phyloP scores from a whole-genome alignment of 495 filamentous ascomycete genomes.

The Aspergillus heteromorphus region DNA sequence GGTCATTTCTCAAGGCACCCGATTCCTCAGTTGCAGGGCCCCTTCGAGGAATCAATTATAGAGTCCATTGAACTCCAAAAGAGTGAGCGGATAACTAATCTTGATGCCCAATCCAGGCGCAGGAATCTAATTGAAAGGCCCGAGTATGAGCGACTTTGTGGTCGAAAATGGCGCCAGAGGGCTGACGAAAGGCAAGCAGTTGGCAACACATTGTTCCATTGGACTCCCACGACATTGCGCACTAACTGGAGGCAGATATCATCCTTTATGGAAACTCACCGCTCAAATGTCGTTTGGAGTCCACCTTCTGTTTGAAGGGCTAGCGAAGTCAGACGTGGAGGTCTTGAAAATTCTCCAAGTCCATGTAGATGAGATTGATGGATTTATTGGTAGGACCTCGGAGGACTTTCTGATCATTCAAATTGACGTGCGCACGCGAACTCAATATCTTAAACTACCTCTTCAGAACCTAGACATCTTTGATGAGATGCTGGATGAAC shows the following conservation, averaged over 20 bases:
- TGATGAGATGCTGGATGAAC: constrained; percentile 82
- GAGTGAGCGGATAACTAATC: constrained; percentile 46
- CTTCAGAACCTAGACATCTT: constrained; percentile 80
- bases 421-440: constrained; percentile 65
- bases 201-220: not conserved
- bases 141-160: constrained; percentile 58
- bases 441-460: constrained; percentile 74
- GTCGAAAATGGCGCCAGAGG: constrained; percentile 67
- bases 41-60: constrained; percentile 86
- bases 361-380: constrained; percentile 91
- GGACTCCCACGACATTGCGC: not conserved
- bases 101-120: constrained; percentile 63
- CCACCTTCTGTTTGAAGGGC: constrained; percentile 75
- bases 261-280: constrained; percentile 84
- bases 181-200: constrained; percentile 47
- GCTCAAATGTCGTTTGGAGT: constrained; percentile 93
- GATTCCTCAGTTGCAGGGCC: constrained; percentile 77
- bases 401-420: constrained; percentile 84
- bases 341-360: constrained; percentile 85
- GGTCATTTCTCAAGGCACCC: constrained; percentile 61
- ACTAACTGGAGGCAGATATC: constrained; percentile 43
- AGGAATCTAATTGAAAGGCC: constrained; percentile 62
- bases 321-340: constrained; percentile 81
- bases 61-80: constrained; percentile 54
- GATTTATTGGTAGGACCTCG: constrained; percentile 75